Percentiles rank a stretch among this genome's conserved stretches.
Conservation (phyloP, 2,329 filamentous ascomycete species). For the Bisporella sp. region DNA sequence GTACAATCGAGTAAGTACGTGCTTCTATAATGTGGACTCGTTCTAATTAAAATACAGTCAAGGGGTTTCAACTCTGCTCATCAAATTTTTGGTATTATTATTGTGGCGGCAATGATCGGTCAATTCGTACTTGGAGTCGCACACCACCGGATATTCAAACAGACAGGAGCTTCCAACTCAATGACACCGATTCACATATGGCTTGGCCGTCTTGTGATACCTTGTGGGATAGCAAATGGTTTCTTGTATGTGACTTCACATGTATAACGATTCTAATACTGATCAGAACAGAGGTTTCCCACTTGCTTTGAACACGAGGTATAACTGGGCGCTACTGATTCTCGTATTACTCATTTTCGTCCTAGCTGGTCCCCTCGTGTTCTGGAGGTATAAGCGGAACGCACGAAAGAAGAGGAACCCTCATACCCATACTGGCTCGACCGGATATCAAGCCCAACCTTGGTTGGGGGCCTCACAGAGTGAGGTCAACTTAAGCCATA, state of each 20-base stretch:
- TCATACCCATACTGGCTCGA: background rate
- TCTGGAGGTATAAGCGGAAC: constrained; percentile 11
- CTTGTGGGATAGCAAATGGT: constrained; percentile 47
- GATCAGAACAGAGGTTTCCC: constrained; percentile 42
- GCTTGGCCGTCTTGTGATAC: constrained; percentile 47
- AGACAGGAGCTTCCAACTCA: constrained; percentile 41
- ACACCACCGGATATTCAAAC: constrained; percentile 47
- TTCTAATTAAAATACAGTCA: constrained; percentile 32
- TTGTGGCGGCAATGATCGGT: constrained; percentile 42
- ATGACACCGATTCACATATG: constrained; percentile 49
- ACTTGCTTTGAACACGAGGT: constrained; percentile 43
- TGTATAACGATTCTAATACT: background rate
- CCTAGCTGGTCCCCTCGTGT: constrained; percentile 20
- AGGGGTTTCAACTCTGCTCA: constrained; percentile 45
- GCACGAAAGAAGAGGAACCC: background rate
- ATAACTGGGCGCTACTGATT: constrained; percentile 41
- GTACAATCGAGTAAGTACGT: constrained; percentile 47
- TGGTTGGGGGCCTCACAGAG: background rate
- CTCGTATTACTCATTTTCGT: constrained; percentile 36
- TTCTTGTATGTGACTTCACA: constrained; percentile 39
- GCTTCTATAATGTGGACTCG: background rate
- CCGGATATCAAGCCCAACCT: background rate
- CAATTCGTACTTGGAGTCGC: constrained; percentile 49
- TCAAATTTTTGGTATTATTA: constrained; percentile 51
- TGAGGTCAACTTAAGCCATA: background rate